Conservation (phyloP, 371 early-diverging fungal species). For the Umbelopsis sp. region DNA sequence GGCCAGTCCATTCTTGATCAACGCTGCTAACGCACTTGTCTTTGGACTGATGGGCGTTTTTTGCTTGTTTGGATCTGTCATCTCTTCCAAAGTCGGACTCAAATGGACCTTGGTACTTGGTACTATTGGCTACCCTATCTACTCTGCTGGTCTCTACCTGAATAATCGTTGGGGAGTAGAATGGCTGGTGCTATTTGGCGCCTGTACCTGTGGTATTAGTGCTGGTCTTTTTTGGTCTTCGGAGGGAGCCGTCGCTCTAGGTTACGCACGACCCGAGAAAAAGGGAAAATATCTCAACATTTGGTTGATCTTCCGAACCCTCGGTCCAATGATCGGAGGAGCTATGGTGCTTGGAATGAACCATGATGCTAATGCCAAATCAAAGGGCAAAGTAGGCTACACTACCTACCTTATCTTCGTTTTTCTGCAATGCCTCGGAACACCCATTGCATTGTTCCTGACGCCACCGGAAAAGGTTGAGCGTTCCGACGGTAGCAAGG, state of each 20-base stretch:
- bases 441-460: not conserved
- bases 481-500: constrained; percentile 7
- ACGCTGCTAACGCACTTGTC: constrained; percentile 19
- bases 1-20: constrained; percentile 27
- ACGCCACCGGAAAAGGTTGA: constrained; percentile 4
- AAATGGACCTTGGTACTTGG: constrained; percentile 20
- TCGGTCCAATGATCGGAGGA: not conserved
- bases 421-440: not conserved
- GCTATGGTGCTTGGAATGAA: constrained; percentile 2
- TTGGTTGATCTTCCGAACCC: constrained; percentile 23
- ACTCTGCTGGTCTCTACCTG: constrained; percentile 50
- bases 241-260: constrained; percentile 64
- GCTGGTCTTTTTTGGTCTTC: constrained; percentile 66
- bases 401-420: not conserved
- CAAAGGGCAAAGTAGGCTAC: not conserved
- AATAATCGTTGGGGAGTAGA: constrained; percentile 40
- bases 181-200: constrained; percentile 50
- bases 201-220: constrained; percentile 57
- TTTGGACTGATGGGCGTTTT: not conserved
- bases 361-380: not conserved
- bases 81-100: not conserved
- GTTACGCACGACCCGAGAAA: constrained; percentile 59
- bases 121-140: constrained; percentile 54
- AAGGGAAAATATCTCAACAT: constrained; percentile 71
- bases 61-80: not conserved